Evolutionary conservation across 352 stramenopile species (phyloP).

Genomic region (Globisporangium emineosum): DNA sequence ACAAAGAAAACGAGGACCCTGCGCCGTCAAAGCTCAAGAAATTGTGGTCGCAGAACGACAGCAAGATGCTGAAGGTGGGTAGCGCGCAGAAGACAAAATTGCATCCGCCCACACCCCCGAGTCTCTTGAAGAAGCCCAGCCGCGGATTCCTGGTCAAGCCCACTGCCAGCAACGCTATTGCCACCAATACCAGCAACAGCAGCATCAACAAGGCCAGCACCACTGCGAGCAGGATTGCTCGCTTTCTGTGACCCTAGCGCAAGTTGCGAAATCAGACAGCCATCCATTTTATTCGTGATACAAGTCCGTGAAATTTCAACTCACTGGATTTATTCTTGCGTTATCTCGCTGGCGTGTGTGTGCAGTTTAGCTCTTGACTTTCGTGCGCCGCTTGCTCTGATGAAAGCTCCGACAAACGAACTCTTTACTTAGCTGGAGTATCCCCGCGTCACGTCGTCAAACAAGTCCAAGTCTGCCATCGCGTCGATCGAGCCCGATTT

Average conservation of each 20-base stretch:
- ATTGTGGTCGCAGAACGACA: slow-evolving; percentile 7
- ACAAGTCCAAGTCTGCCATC: slow-evolving; percentile 14
- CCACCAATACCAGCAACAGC: not conserved
- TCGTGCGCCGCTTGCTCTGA: not conserved
- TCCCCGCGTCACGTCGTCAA: slow-evolving; percentile 3
- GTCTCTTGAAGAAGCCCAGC: slow-evolving; percentile 7
- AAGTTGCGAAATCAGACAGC: not conserved
- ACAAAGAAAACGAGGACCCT: slow-evolving; percentile 25
- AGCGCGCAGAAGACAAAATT: slow-evolving; percentile 7
- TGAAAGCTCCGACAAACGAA: not conserved
- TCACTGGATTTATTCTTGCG: slow-evolving; percentile 2
- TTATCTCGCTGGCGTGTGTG: not conserved
- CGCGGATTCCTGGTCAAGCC: not conserved
- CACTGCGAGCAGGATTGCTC: slow-evolving; percentile 1
- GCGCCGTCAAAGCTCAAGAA: slow-evolving; percentile 13
- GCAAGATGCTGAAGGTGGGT: slow-evolving; percentile 4
- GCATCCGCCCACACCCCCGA: not conserved
- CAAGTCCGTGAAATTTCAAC: not conserved
- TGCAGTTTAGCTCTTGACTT: not conserved
- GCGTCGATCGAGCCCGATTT: slow-evolving; percentile 22
- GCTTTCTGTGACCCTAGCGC: not conserved
- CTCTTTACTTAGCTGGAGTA: not conserved
- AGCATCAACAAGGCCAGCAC: not conserved
- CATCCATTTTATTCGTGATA: not conserved
- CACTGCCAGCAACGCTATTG: not conserved